Evolutionary conservation across 2,329 filamentous ascomycete species (phyloP).

Genomic region (Fonsecaea pedrosoi): DNA sequence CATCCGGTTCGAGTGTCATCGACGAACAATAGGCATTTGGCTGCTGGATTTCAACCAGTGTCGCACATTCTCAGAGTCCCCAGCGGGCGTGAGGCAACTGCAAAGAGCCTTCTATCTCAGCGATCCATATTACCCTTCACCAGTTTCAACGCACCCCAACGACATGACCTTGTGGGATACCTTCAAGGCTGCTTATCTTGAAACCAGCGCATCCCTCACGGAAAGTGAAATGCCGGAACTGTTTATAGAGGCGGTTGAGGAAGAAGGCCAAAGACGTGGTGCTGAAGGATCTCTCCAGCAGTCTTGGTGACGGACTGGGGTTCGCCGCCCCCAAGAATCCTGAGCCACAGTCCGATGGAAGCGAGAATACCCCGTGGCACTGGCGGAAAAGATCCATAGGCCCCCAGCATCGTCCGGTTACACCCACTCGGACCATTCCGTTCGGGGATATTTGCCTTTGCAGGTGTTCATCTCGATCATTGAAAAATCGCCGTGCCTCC

Average conservation of each 20-base stretch:
- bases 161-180: conserved; percentile 39
- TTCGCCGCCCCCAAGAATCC: not conserved
- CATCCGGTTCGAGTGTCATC: conserved; percentile 1
- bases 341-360: conserved; percentile 1
- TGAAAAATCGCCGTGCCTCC: conserved; percentile 20
- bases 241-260: conserved; percentile 20
- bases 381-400: not conserved
- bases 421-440: conserved; percentile 2
- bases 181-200: conserved; percentile 43
- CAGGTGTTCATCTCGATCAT: conserved; percentile 8
- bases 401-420: conserved; percentile 2
- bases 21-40: conserved; percentile 50
- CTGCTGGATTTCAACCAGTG: conserved; percentile 58
- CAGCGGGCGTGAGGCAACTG: conserved; percentile 51
- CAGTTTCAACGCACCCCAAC: conserved; percentile 31
- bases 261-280: not conserved
- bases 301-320: not conserved
- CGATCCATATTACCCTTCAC: conserved; percentile 60
- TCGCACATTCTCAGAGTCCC: conserved; percentile 48
- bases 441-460: conserved; percentile 13
- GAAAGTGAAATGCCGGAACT: conserved; percentile 1
- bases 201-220: conserved; percentile 11
- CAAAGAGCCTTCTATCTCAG: conserved; percentile 57
- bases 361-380: conserved; percentile 4
- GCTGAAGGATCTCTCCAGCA: not conserved